phyloP scores from a whole-genome alignment of 768 basidiomycete species.

The Candolleomyces efflorescens region DNA sequence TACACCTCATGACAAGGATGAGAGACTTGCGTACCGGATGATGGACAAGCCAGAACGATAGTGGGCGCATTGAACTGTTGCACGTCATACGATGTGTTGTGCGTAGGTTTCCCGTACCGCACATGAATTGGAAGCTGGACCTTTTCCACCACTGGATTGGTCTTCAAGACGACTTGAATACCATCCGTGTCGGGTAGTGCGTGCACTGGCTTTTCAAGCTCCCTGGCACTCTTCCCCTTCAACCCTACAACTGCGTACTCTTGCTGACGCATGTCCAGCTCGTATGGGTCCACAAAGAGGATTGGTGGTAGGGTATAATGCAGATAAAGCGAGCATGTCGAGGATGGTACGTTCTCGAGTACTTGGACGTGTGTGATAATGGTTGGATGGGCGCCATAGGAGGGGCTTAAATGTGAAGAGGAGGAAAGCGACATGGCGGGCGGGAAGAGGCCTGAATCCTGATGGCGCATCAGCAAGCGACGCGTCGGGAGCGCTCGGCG shows the following conservation, averaged over 20 bases:
- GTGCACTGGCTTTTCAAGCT: slow-evolving; percentile 42
- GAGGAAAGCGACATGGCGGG: slow-evolving; percentile 8
- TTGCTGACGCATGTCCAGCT: slow-evolving; percentile 32
- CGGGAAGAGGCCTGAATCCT: no score
- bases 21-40: slow-evolving; percentile 2
- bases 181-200: slow-evolving; percentile 26
- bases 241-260: slow-evolving; percentile 30
- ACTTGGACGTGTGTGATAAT: slow-evolving; percentile 26
- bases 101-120: slow-evolving; percentile 34
- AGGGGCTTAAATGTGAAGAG: slow-evolving; percentile 24
- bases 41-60: slow-evolving; percentile 35
- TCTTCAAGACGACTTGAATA: slow-evolving; percentile 7
- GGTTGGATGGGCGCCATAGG: slow-evolving; percentile 36
- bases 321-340: slow-evolving; percentile 34
- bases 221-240: slow-evolving; percentile 35
- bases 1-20: neutral
- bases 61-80: slow-evolving; percentile 30
- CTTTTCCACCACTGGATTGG: slow-evolving; percentile 5
- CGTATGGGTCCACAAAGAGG: slow-evolving; percentile 46
- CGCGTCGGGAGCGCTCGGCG: no score
- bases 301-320: slow-evolving; percentile 36
- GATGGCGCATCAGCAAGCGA: no score
- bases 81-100: slow-evolving; percentile 15
- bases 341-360: slow-evolving; percentile 3
- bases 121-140: slow-evolving; percentile 44